Percentiles rank a stretch among this genome's conserved stretches.
These are phyloP conservation scores for Naganishia onofrii DNA, from an alignment of 768 basidiomycete species.

Conservation along the genomic window DNA sequence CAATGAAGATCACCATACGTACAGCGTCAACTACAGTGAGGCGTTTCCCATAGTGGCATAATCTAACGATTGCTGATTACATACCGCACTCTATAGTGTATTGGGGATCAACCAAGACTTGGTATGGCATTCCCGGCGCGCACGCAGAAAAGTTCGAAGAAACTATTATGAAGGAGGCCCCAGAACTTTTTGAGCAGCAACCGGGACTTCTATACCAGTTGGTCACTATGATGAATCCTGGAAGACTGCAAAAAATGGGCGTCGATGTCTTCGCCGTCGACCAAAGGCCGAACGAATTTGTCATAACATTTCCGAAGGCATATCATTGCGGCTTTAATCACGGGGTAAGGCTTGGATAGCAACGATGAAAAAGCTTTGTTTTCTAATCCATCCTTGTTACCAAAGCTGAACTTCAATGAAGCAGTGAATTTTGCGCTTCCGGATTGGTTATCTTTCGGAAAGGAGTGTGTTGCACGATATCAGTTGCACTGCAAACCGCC, in stretches of 20 bases:
- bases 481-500: constrained; percentile 86
- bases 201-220: constrained; percentile 95
- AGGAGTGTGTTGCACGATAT: constrained; percentile 85
- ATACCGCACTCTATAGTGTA: constrained; percentile 64
- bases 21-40: constrained; percentile 90
- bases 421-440: constrained; percentile 97
- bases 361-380: constrained; percentile 50
- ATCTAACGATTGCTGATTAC: constrained; percentile 14
- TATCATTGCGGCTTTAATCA: constrained; percentile 99
- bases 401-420: constrained; percentile 84
- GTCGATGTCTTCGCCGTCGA: constrained; percentile 92
- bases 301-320: constrained; percentile 94
- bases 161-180: constrained; percentile 90
- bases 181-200: constrained; percentile 95
- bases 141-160: constrained; percentile 95
- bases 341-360: constrained; percentile 60
- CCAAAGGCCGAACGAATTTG: constrained; percentile 95
- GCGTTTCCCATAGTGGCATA: neutral
- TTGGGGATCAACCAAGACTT: constrained; percentile 99
- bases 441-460: constrained; percentile 85
- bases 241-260: constrained; percentile 76
- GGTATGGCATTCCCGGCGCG: constrained; percentile 97
- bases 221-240: constrained; percentile 95
- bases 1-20: constrained; percentile 99
- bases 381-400: constrained; percentile 54